Evolutionary conservation across 768 basidiomycete genomes (phyloP).

Genomic region (Infundibulicybe gibba): DNA sequence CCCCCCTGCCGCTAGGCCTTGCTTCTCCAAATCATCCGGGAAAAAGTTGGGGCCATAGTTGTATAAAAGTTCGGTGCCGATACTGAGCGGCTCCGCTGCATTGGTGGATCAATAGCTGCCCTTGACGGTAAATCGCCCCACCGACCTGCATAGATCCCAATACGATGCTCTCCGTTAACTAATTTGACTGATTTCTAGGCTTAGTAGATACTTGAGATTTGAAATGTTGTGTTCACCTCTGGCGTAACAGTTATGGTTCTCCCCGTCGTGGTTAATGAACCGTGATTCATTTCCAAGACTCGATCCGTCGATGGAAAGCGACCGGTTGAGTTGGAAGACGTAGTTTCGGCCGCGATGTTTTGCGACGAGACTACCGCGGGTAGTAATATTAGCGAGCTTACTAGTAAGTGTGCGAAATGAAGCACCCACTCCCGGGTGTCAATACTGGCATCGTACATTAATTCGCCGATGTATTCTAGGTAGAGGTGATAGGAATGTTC

Average conservation of each 20-base stretch:
- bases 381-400: neutral
- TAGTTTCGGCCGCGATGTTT: slow-evolving; percentile 55
- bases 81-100: slow-evolving; percentile 33
- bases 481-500: neutral
- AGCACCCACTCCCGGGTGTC: slow-evolving; percentile 50
- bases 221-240: slow-evolving; percentile 27
- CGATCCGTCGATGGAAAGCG: slow-evolving; percentile 49
- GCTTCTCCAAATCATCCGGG: neutral
- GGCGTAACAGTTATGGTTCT: slow-evolving; percentile 41
- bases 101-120: neutral
- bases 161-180: slow-evolving; percentile 66
- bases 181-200: slow-evolving; percentile 34
- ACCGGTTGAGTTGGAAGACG: slow-evolving; percentile 49
- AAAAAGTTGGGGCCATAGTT: slow-evolving; percentile 57
- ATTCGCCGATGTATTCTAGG: slow-evolving; percentile 67
- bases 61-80: slow-evolving; percentile 50
- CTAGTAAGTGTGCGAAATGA: neutral
- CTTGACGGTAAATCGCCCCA: slow-evolving; percentile 3
- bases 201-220: no score
- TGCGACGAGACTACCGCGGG: slow-evolving; percentile 33
- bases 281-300: slow-evolving; percentile 60
- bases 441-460: slow-evolving; percentile 46
- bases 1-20: no score
- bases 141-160: slow-evolving; percentile 60
- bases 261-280: slow-evolving; percentile 59